Base-by-base conservation (phyloP, 306 rosid species). In the Acacia acuminata region DNA sequence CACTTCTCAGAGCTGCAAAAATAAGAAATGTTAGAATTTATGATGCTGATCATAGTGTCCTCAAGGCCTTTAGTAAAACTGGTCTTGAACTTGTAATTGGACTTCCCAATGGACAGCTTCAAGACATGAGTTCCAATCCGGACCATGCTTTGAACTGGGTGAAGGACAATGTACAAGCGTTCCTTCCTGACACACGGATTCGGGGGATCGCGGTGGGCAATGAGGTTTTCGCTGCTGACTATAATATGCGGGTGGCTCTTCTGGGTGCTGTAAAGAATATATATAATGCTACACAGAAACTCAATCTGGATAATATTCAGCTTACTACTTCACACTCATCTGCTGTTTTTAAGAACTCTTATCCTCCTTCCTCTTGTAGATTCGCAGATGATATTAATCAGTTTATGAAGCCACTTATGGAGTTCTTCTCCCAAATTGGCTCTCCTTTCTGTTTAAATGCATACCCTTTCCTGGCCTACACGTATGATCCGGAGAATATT, bases 381-480 rank as follows among this genome's bases (percentile, higher is more conserved):
- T 96, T 96, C 77, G 87, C 20, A 36, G 94, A 91, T 60, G 84
- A 75, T 61, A 77, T 96, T 65, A 90, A 56, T 61, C 96, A 92
- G 85, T 94, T 85, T 88, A 96, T 96, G 97, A 92, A 92, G 86
- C 99, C 94, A 10, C 88, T 96, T 68, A 61, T 96, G 86, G 92
- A 94, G 81, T 92, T 96, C 86, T 91, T 96, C 86, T 83, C 93
- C 42, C 86, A 90, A 80, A 91, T 90, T n/a, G 97, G 94, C 5
- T 94, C 98, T 34, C 99, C 99, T 75, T 96, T 96, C 88, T 96
- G 99, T 84, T 86, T 96, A 82, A 96, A 94, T 76, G 97, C 98
- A 36, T 96, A 94, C 80, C 99, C 99, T 2, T 96, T 84, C 82
- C 83, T 96, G 66, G 97, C 85, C 74, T 94, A 96, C 51, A 76